Conservation (phyloP, 495 filamentous ascomycete species). For the Xylaria cubensis region DNA sequence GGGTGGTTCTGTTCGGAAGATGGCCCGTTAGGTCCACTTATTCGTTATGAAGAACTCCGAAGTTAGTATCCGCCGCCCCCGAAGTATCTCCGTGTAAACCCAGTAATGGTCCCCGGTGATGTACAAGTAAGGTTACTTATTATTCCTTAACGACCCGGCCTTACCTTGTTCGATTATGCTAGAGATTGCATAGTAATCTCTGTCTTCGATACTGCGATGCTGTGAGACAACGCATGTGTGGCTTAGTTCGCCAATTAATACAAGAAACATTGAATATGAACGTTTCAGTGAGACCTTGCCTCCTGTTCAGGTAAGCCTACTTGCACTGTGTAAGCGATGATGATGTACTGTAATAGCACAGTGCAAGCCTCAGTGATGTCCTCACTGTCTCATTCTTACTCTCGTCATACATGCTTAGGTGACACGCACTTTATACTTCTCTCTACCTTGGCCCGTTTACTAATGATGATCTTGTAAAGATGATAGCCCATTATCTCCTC, state of each 20-base stretch:
- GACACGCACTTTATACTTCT: not conserved
- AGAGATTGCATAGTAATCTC: too few relatives aligned
- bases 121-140: too few relatives aligned
- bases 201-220: too few relatives aligned
- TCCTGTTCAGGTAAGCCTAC: not conserved
- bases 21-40: not conserved
- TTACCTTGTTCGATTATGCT: too few relatives aligned
- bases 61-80: not conserved
- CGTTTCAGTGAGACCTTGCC: not conserved
- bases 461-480: conserved; percentile 8
- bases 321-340: not conserved
- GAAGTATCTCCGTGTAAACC: not conserved
- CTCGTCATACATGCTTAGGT: not conserved
- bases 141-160: too few relatives aligned
- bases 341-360: not conserved
- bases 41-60: not conserved
- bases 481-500: not conserved
- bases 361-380: not conserved
- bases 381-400: not conserved
- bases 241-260: too few relatives aligned
- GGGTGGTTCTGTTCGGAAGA: not conserved
- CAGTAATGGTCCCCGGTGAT: not conserved
- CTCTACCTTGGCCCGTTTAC: not conserved
- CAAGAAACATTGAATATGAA: not conserved
- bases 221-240: too few relatives aligned